Conservation (phyloP, 371 early-diverging fungal genomes). For the Homolaphlyctis polyrhiza region DNA sequence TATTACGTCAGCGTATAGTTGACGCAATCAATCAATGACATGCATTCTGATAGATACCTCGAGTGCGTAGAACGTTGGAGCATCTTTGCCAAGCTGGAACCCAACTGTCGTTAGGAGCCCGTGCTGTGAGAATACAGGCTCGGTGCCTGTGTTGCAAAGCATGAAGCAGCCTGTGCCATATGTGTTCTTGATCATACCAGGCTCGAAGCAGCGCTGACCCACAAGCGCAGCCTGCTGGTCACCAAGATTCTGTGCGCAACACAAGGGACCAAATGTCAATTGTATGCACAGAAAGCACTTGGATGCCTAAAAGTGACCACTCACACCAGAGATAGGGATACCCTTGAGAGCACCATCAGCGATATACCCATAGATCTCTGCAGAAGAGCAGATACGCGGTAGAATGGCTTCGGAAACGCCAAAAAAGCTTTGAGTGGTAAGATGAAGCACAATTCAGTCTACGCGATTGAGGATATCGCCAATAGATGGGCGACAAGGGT, state of each 20-base stretch:
- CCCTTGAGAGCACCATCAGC: slow-evolving; percentile 49
- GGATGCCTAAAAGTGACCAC: too few relatives aligned
- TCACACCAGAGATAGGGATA: slow-evolving; percentile 23
- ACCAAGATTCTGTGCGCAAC: slow-evolving; percentile 61
- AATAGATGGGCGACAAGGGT: too few relatives aligned
- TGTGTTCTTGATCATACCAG: slow-evolving; percentile 91
- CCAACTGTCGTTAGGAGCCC: slow-evolving; percentile 91
- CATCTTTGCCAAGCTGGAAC: slow-evolving; percentile 80
- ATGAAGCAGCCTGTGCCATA: slow-evolving; percentile 96
- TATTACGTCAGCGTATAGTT: too few relatives aligned
- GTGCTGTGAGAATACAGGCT: slow-evolving; percentile 69
- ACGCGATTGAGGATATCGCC: too few relatives aligned
- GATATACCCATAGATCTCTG: slow-evolving; percentile 73
- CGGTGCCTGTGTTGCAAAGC: slow-evolving; percentile 87
- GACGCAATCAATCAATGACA: too few relatives aligned
- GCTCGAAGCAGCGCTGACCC: slow-evolving; percentile 86
- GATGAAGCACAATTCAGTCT: too few relatives aligned
- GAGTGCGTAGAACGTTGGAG: slow-evolving; percentile 72
- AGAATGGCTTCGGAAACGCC: slow-evolving; percentile 57
- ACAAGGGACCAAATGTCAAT: too few relatives aligned
- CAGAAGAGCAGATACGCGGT: slow-evolving; percentile 81
- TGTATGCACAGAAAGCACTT: too few relatives aligned
- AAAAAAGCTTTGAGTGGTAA: slow-evolving; percentile 63
- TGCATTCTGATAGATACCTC: too few relatives aligned
- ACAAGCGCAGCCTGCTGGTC: slow-evolving; percentile 97